Evolutionary conservation across 148 eudicot species (phyloP), one percentile per base, ranked within the genome.

Genomic region (Tetragonia tetragonoides): DNA sequence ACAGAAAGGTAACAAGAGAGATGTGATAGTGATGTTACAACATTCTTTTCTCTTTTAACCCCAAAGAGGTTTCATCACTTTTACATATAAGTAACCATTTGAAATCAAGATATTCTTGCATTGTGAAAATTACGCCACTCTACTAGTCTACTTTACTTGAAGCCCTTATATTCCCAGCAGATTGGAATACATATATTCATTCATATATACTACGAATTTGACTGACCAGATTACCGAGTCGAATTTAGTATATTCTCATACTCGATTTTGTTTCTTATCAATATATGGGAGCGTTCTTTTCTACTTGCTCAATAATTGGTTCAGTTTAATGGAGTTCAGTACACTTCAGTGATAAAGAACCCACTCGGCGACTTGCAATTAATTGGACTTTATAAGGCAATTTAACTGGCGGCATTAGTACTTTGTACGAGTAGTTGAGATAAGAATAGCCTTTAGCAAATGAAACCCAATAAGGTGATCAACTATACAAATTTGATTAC

Each of bases 41-140:
- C 21, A 63, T 61, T 62, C 54, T 71, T 78, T 49, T 40, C 70
- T 63, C 54, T 78, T 28, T 24, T 17, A 44, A 46, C 69, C 10
- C 42, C 17, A 71, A 72, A 61, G 28, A 60, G 38, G 66, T 24
- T 65, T 65, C 40, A 37, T 24, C 18, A 38, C 37, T 57, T 57
- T 37, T 14, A 42, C 11, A 24, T 16, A 12, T 70, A 21, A 23
- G 5, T 70, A 47, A 6, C 47, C 16, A 12, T 23, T 46, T 23
- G 49, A 17, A 70, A 47, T 68, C 24, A 44, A 16, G 4, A 41
- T 68, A 47, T 68, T 18, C 62, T 57, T 20, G 62, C 62, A 16
- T 57, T 57, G 21, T 18, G 17, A 57, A 57, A 15, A 57, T 1
- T 11, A 20, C 21, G 2, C 21, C 4, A 57, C 7, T 20, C 62